These are phyloP conservation scores for Sporisorium graminicola DNA, from an alignment of 1,284 basidiomycete species.

Conservation along the genomic window DNA sequence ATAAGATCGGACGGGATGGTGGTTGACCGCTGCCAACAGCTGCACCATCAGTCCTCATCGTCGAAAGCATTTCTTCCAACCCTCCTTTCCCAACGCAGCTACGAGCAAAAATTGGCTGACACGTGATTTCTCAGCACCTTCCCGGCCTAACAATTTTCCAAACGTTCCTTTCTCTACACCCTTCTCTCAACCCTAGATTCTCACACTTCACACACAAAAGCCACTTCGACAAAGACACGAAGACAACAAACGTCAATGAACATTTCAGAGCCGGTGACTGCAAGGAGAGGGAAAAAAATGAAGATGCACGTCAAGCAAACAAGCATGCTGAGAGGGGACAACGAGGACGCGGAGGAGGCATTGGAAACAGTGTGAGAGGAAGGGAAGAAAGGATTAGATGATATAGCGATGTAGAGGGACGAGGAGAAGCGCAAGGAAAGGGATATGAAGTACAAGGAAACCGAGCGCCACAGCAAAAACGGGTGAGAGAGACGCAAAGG, in stretches of 20 bases:
- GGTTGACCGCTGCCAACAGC: background rate
- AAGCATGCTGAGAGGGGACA: slow-evolving; percentile 10
- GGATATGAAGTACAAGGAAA: background rate
- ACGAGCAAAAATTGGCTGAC: slow-evolving; percentile 27
- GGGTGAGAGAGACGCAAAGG: background rate
- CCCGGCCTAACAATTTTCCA: background rate
- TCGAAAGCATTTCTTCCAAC: slow-evolving; percentile 17
- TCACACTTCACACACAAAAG: background rate
- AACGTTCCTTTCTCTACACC: background rate
- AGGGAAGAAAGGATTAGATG: background rate
- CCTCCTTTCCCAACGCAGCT: background rate
- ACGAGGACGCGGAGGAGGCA: background rate
- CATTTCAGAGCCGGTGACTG: slow-evolving; percentile 36
- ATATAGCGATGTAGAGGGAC: background rate
- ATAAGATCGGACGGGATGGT: background rate
- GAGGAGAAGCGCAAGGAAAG: background rate
- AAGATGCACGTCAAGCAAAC: slow-evolving; percentile 11
- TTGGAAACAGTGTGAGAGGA: background rate
- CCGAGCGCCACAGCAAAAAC: background rate
- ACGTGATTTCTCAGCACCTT: slow-evolving; percentile 29
- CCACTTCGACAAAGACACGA: background rate
- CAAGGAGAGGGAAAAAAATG: slow-evolving; percentile 1
- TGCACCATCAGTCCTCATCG: background rate
- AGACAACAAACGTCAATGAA: slow-evolving; percentile 1
- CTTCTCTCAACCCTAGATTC: background rate